Evolutionary conservation across 2,329 filamentous ascomycete species (phyloP).

Genomic region (Aspergillus felis): DNA sequence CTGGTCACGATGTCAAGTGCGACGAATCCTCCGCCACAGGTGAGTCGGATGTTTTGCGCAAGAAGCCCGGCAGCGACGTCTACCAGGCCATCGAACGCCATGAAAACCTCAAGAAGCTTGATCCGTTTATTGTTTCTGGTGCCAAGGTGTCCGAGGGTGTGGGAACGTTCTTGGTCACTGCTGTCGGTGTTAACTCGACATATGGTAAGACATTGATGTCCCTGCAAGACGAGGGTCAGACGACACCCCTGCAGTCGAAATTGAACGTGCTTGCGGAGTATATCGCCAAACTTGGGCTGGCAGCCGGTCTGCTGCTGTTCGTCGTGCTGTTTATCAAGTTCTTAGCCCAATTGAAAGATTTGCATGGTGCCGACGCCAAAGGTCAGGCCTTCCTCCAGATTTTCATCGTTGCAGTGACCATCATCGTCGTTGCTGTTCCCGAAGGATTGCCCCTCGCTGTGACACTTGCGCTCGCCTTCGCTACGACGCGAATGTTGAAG

Average conservation of each 20-base stretch:
- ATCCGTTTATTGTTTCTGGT: slow-evolving; percentile 78
- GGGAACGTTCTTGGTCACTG: slow-evolving; percentile 71
- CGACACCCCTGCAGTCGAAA: slow-evolving; percentile 74
- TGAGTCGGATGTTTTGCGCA: slow-evolving; percentile 69
- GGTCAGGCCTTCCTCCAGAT: slow-evolving; percentile 57
- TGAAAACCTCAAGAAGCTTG: slow-evolving; percentile 60
- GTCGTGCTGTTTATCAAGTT: slow-evolving; percentile 77
- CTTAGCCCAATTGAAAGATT: slow-evolving; percentile 56
- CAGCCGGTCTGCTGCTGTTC: slow-evolving; percentile 71
- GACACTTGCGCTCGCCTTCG: slow-evolving; percentile 59
- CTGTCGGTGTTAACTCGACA: slow-evolving; percentile 68
- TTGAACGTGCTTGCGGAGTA: slow-evolving; percentile 74
- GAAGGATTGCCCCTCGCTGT: slow-evolving; percentile 60
- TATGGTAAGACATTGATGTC: slow-evolving; percentile 78
- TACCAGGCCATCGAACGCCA: slow-evolving; percentile 60
- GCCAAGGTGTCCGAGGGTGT: slow-evolving; percentile 73
- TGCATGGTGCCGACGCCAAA: slow-evolving; percentile 46
- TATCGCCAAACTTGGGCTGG: slow-evolving; percentile 71
- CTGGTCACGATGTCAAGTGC: slow-evolving; percentile 63
- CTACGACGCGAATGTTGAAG: slow-evolving; percentile 59
- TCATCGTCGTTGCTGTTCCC: slow-evolving; percentile 58
- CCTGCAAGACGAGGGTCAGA: slow-evolving; percentile 69
- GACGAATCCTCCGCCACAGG: slow-evolving; percentile 75
- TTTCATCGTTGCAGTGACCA: slow-evolving; percentile 56
- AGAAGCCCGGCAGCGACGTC: slow-evolving; percentile 61